A percentile compares a stretch with the other conserved stretches of the same genome.
phyloP scores from a whole-genome alignment of 2,329 filamentous ascomycete genomes.

The Cryphonectria radicalis region DNA sequence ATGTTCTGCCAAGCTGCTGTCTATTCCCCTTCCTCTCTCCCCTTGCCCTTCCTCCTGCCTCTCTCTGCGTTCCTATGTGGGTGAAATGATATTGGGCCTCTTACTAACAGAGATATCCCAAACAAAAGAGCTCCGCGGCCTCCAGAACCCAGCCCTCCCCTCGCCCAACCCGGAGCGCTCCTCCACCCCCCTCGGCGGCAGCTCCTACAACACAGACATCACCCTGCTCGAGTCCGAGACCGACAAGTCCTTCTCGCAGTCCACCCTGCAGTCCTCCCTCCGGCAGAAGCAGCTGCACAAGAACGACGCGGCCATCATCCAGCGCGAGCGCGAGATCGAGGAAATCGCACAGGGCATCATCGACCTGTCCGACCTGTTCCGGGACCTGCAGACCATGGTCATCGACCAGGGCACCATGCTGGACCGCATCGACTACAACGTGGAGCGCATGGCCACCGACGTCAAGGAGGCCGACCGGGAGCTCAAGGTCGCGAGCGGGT shows the following conservation, averaged over 20 bases:
- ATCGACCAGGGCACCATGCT: slow-evolving; percentile 90
- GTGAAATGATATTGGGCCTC: neutral
- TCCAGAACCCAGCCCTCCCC: slow-evolving; percentile 63
- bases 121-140: slow-evolving; percentile 67
- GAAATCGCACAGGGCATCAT: slow-evolving; percentile 99
- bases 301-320: slow-evolving; percentile 83
- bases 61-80: too few species aligned
- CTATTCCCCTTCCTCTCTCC: neutral
- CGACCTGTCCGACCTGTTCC: slow-evolving; percentile 93
- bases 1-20: slow-evolving; percentile 34
- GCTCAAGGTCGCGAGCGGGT: slow-evolving; percentile 83
- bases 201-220: slow-evolving; percentile 72
- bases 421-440: slow-evolving; percentile 96
- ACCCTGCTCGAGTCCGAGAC: slow-evolving; percentile 92
- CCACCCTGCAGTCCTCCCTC: slow-evolving; percentile 79
- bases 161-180: slow-evolving; percentile 54
- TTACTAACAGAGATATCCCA: slow-evolving; percentile 42
- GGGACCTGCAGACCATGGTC: slow-evolving; percentile 94
- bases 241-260: slow-evolving; percentile 89
- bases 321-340: slow-evolving; percentile 95
- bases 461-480: slow-evolving; percentile 94
- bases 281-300: slow-evolving; percentile 70
- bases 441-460: slow-evolving; percentile 91
- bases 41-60: too few species aligned
- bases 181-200: slow-evolving; percentile 51